Conservation (phyloP, 108 stramenopile species). For the Conticribra weissflogii region DNA sequence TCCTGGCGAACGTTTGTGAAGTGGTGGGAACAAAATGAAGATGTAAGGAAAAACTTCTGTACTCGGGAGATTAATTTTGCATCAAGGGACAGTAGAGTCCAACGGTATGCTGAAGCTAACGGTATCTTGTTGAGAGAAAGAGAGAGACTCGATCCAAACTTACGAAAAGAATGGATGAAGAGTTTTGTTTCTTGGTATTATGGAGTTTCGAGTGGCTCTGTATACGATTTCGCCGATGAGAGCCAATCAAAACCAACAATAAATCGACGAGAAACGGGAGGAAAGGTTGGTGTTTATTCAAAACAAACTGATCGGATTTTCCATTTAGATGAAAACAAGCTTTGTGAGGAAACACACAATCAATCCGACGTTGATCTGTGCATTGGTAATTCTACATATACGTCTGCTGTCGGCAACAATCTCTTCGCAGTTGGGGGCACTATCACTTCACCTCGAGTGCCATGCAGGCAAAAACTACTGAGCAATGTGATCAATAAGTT, state of each 20-base stretch:
- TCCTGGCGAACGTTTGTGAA: conserved; percentile 6
- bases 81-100: neutral
- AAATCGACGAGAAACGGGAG: neutral
- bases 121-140: conserved; percentile 12
- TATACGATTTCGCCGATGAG: neutral
- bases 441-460: too few species aligned
- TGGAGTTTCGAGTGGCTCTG: neutral
- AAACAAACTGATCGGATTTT: too few species aligned
- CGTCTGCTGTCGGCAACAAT: too few species aligned
- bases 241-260: neutral
- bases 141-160: conserved; percentile 2
- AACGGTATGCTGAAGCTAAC: neutral
- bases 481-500: too few species aligned
- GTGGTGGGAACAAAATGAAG: conserved; percentile 11
- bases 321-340: too few species aligned
- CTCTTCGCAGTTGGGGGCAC: too few species aligned
- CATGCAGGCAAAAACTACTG: too few species aligned
- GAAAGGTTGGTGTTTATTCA: too few species aligned
- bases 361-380: too few species aligned
- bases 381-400: too few species aligned
- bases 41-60: neutral
- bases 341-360: too few species aligned
- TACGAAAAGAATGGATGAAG: neutral
- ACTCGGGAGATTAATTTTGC: conserved; percentile 7
- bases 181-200: conserved; percentile 11